phyloP scores from a whole-genome alignment of 2,329 filamentous ascomycete genomes.

The Exophiala mesophila region DNA sequence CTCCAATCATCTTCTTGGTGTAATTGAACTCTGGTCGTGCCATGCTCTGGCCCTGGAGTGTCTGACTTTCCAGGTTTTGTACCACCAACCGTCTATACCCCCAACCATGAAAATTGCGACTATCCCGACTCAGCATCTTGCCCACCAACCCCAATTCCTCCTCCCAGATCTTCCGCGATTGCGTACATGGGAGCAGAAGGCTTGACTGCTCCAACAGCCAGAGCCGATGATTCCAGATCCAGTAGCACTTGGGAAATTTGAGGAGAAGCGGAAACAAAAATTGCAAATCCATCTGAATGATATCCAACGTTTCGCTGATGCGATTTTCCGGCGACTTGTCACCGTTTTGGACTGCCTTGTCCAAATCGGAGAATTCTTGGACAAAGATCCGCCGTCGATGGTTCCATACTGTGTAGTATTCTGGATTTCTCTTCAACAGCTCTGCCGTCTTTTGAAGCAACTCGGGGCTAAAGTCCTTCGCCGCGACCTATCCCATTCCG shows the following conservation, averaged over 20 bases:
- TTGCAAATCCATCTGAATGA: slow-evolving; percentile 67
- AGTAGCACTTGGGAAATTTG: slow-evolving; percentile 93
- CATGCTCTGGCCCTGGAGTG: slow-evolving; percentile 56
- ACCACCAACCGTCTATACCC: slow-evolving; percentile 80
- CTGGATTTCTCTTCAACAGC: slow-evolving; percentile 42
- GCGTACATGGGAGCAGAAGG: slow-evolving; percentile 51
- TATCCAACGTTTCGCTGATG: slow-evolving; percentile 39
- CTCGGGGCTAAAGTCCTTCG: slow-evolving; percentile 38
- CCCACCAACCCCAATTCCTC: slow-evolving; percentile 75
- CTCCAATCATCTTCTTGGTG: slow-evolving; percentile 79
- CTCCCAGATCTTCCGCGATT: slow-evolving; percentile 68
- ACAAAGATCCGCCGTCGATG: slow-evolving; percentile 57
- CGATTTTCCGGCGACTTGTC: slow-evolving; percentile 27
- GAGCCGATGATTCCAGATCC: slow-evolving; percentile 95
- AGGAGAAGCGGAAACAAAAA: slow-evolving; percentile 82
- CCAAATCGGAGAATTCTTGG: slow-evolving; percentile 25
- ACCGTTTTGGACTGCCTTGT: slow-evolving; percentile 20
- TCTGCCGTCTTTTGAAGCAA: slow-evolving; percentile 42
- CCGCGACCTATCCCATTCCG: slow-evolving; percentile 37
- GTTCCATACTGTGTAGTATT: slow-evolving; percentile 48
- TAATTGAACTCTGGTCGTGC: slow-evolving; percentile 80
- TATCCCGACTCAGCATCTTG: slow-evolving; percentile 84
- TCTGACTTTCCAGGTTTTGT: slow-evolving; percentile 61
- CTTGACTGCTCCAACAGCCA: slow-evolving; percentile 77
- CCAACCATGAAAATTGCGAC: slow-evolving; percentile 95